Evolutionary conservation across 805 yeast species (phyloP).

Genomic region (Kuraishia ogatae): DNA sequence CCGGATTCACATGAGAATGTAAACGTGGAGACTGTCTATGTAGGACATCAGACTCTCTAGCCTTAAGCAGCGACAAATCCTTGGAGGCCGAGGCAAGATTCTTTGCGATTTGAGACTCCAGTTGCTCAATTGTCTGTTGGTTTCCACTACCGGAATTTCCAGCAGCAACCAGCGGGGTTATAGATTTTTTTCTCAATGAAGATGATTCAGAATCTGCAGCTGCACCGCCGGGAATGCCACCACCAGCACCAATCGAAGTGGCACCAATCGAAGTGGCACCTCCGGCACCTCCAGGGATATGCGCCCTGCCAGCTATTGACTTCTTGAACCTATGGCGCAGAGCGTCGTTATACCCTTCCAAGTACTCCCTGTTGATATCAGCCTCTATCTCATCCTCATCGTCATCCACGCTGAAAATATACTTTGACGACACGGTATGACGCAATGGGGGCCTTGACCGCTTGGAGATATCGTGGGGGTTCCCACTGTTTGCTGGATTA

Average conservation of each 20-base stretch:
- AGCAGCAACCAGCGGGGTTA: background rate
- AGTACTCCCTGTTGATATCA: conserved; percentile 47
- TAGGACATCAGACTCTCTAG: conserved; percentile 16
- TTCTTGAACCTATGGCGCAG: conserved; percentile 36
- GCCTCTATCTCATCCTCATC: conserved; percentile 65
- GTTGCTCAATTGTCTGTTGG: conserved; percentile 7
- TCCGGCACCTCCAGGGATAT: background rate
- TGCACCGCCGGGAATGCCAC: too few relatives aligned
- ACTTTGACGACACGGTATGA: conserved; percentile 10
- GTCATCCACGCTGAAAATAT: conserved; percentile 73
- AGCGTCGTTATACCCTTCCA: conserved; percentile 72
- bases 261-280: background rate
- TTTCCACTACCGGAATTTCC: background rate
- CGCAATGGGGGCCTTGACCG: background rate
- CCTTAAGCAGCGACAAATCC: conserved; percentile 16
- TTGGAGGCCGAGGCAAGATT: conserved; percentile 14
- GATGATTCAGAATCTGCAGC: background rate
- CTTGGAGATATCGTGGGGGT: background rate
- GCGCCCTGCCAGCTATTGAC: conserved; percentile 2
- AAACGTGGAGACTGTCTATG: background rate
- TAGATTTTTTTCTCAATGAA: background rate
- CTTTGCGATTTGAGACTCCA: conserved; percentile 19
- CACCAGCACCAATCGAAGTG: background rate
- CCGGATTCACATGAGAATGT: background rate
- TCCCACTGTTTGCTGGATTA: background rate